Base-by-base conservation (phyloP, 805 yeast species). In the Candida mattraensis region DNA sequence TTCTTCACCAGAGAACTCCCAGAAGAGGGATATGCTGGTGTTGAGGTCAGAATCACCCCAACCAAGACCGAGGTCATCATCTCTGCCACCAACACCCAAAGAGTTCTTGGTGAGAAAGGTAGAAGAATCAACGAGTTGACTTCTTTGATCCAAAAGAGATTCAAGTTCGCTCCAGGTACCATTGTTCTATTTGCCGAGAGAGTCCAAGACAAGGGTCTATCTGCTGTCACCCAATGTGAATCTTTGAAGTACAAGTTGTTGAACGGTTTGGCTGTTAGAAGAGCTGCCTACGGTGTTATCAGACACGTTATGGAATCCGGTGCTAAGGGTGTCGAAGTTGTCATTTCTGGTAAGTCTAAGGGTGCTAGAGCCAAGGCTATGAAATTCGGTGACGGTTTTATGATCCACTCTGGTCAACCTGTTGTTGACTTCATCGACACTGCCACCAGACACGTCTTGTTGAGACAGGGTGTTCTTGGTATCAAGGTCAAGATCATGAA, bases 331-430 rank as follows among this genome's bases (percentile, higher is more conserved):
- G 96, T 94, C 67, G 99, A 93, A 81, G 99, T 93, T 72, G 98
- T 93, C 63, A 86, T 93, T 67, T 88, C 97, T 60, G 99, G 99
- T 83, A 93, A 93, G 79, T 84, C 94, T 72, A 87, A 97, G 80
- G 99, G 96, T 75, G 99, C 98, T 65, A 88, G 99, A 82, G 99
- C 99, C 65, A 93, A 93, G 86, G 83, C 97, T 66, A 95, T 93
- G 95, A 93, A 93, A 78, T 93, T 91, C 83, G 84, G 93, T 69
- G 98, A 91, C 71, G 99, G 99, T 81, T 93, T 93, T 96, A 87
- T 93, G 93, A 93, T 93, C 82, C 99, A 93, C 93, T 88, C 97
- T 66, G 99, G 99, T 87, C 99, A 93, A 80, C 99, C 99, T 76
- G 93, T 91, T 72, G 82, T 78, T 60, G 99, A 93, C 70, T 93